Conservation (phyloP, 140 eudicot genomes). For the Erigeron philadelphicus region DNA sequence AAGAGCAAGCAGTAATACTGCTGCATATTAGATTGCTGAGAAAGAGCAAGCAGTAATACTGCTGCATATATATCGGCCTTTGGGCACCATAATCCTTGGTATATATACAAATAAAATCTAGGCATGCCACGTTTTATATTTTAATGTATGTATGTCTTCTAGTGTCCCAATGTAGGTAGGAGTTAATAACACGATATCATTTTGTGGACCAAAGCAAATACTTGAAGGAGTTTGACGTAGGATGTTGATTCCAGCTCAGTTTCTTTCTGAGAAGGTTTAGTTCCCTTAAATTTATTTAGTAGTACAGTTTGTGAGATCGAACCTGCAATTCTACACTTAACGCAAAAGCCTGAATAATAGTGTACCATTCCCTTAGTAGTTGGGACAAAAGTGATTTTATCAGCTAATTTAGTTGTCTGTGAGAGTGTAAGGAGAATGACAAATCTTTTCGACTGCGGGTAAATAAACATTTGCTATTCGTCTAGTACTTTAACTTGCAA, state of each 20-base stretch:
- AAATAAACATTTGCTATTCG: not conserved
- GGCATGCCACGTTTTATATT: not conserved
- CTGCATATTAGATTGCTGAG: not conserved
- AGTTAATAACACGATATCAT: not conserved
- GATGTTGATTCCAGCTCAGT: not conserved
- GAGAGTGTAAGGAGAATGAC: not conserved
- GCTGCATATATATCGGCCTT: not conserved
- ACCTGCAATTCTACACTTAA: not conserved
- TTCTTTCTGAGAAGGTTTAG: not conserved
- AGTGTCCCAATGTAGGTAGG: not conserved
- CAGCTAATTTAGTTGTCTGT: not conserved
- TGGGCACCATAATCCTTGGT: not conserved
- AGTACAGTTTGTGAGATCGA: not conserved
- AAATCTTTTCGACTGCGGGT: not conserved
- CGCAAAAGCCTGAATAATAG: not conserved
- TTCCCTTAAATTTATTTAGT: not conserved
- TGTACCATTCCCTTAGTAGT: not conserved
- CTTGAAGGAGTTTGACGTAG: not conserved
- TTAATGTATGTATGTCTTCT: not conserved
- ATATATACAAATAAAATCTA: conserved; percentile 7
- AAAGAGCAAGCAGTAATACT: conserved; percentile 4
- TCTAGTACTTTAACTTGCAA: conserved; percentile 1
- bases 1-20: conserved; percentile 5
- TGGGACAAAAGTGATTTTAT: not conserved
- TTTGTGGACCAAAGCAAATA: not conserved